Base-by-base conservation (phyloP, 1,284 basidiomycete genomes). In the Boletus sp. region DNA sequence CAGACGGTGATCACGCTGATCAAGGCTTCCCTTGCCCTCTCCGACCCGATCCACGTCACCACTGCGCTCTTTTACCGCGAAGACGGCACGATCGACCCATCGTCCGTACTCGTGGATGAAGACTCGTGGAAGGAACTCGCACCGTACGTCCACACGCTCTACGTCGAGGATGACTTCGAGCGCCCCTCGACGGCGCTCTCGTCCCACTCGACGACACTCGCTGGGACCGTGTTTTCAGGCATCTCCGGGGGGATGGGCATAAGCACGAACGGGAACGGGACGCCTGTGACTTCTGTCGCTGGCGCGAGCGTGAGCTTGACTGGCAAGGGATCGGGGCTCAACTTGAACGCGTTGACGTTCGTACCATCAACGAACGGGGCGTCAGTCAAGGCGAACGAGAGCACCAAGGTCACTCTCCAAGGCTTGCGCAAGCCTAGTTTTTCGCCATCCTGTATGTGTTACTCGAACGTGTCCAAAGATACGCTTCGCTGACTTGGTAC, bases 111-210 rank as follows among this genome's bases (percentile, higher is more conserved):
- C 27, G 37, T 73, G 19, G 71, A 73, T 25, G 74, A 76, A 23
- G 70, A 70, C 47, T 76, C 74, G 44, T 73, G 71, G 74, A 71
- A 67, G 19, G 71, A 76, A 35, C 70, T 76, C 28, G 71, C 52
- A 0, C 73, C 71, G 38, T 71, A 75, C 33, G 58, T 76, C 16
- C 72, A 76, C 47, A 73, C 68, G 4, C 56, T 76, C 35, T 63
- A 76, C 51, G 57, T 76, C 43, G 72, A 74, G 21, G 71, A 74
- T 37, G 73, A 72, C 40, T 46, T 51, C 28, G 66, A 68, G 33
- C 68, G 66, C 25, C 62, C 63, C 7, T 59, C 59, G 30, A 61
- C 47, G 8, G 50, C 62, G 9, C 54, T 51, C 37, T 62, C 67
- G 2, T 40, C 38, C 21, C 38, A 40, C 38, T 40, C 38, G 38